Base-by-base conservation (phyloP, 768 basidiomycete genomes). In the Brasilioporus rufonigricans region DNA sequence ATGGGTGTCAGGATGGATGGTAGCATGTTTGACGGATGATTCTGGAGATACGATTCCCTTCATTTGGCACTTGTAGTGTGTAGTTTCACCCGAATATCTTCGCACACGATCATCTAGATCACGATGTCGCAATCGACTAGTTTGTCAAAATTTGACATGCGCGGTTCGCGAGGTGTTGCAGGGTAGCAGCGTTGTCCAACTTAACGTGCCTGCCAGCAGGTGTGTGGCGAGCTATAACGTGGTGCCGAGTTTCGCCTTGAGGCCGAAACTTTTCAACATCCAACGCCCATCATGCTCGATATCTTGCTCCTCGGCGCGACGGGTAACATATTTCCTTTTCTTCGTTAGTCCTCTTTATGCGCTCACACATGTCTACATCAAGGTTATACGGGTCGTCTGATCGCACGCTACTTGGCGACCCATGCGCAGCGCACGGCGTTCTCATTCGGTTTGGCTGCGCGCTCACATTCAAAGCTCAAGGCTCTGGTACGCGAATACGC, bases 1-100 rank as follows among this genome's bases (percentile, higher is more conserved):
- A 84, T 91, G 79, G 91, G 91, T 40, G 90, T 93, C 40, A 76
- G 91, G 48, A 93, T 93, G 91, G 91, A 93, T 60, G 85, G 84
- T 18, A 78, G 76, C 9, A 67, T 77, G 72, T 81, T 86, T 59
- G 84, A 86, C 24, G 82, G 60, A 35, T 70, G 61, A 23, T 36
- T 36, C 35, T 36, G 14, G 27, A 60, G 41, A 41, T 39, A 48
- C 35, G 12, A n/a, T 52, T 18, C 24, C 26, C 19, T 9, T 6
- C 1, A 26, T 27, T 19, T 26, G 6, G 43, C 14, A 13, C 26
- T 44, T 8, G 19, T 40, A 40, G 39, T 21, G 19, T 11, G 33
- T 14, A 35, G 14, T 35, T 19, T 19, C 19, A 19, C 8, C n/a
- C 23, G 11, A 16, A 16, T 35, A 31, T 21, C 45, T 43, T 23